Base-by-base conservation (phyloP, 768 basidiomycete species). In the Tulasnella sp. region DNA sequence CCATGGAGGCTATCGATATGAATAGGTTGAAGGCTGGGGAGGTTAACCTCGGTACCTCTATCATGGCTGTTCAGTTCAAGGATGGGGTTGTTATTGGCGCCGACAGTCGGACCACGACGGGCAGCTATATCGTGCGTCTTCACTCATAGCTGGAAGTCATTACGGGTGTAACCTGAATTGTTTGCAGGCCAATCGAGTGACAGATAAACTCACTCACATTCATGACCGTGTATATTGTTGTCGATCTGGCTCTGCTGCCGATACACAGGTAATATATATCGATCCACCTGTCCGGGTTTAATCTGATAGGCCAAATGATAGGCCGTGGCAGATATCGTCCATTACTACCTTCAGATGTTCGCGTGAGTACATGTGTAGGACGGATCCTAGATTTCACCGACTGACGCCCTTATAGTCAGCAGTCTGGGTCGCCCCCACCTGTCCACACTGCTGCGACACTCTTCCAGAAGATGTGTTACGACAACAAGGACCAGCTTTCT, bases 211-310 rank as follows among this genome's bases (percentile, higher is more conserved):
- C 62, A 96, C 94, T 1, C 82, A 89, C 70, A 79, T 99, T 65
- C 93, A 97, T 72, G 96, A 99, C 74, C 90, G 92, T 65, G 89
- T 98, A 72, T 99, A 98, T 73, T 99, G 96, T 71, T 99, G 96
- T 80, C 87, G 96, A 61, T 96, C 92, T 44, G 96, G 96, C 51
- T 96, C 93, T 65, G 90, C 95, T 48, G 95, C 95, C 23, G 95
- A 99, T 71, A 99, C 96, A 2, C 96, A 96, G 68, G 72, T 69
- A 10, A n/a, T 66, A n/a, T 24, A 30, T 29, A 43, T 17, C 48
- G 21, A 32, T 21, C 61, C 44, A 52, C 11, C 45, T 17, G 10
- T 19, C 32, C 11, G n/a, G 47, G 15, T 49, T 11, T 32, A 17
- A 30, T 4, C 41, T 44, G 24, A 38, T 30, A 3, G 9, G 2